Base-by-base conservation (phyloP, 2,329 filamentous ascomycete genomes). In the Chalaropsis ovoidea region DNA sequence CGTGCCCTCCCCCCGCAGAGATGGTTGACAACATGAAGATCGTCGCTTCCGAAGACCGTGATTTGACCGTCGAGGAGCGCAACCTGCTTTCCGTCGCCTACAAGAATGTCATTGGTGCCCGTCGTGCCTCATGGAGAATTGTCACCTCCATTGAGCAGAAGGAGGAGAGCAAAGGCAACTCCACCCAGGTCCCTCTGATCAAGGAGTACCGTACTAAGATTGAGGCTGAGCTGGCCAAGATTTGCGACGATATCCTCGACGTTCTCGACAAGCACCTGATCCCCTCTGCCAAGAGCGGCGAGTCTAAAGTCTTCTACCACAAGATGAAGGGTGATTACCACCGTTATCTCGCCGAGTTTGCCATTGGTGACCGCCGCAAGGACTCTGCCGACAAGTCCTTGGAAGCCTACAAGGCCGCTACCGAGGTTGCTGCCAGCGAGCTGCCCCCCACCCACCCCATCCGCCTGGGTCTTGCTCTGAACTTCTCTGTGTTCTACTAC, bases 261-360 rank as follows among this genome's bases (percentile, higher is more conserved):
- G 92, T 96, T 73, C 86, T 97, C 67, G 91, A 96, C 81, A 80
- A 93, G 80, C 89, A 93, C 81, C 83, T 97, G 74, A 96, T 97
- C 74, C 89, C 90, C 73, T 94, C 89, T 73, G 93, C 93, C 72
- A 88, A 94, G 83, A 90, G 86, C 74, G 93, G 92, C 79, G 93
- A 97, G 83, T 96, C 91, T 74, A 96, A 96, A 86, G 93, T 97
- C 73, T 97, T 97, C 82, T 96, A 96, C 82, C 92, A 97, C 88
- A 97, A 97, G 88, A 97, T 97, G 91, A 96, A 96, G 90, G 93
- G 93, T 79, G 93, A 96, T 81, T 96, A 96, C 85, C 91, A 96
- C 86, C 91, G 92, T 77, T 96, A 96, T 81, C 89, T 96, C 69
- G 93, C 93, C 76, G 93, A 96, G 83, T 96, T 96, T 77, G 93